Evolutionary conservation across 2,329 filamentous ascomycete species (phyloP), one percentile per base, ranked within the genome.

Genomic region (Bipolaris cookei): DNA sequence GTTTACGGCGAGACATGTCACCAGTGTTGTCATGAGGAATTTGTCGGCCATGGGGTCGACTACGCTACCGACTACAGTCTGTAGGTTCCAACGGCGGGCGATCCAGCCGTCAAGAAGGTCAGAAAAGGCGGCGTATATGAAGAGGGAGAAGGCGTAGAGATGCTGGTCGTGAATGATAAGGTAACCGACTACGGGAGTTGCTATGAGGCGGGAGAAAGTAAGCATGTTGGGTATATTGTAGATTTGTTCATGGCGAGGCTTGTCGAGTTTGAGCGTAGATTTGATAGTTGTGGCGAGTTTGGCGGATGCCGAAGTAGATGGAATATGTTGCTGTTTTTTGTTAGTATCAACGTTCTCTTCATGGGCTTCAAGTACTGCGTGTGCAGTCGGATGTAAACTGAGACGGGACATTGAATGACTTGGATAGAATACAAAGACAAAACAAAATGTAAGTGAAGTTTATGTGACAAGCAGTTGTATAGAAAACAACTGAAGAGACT

Each of bases 151-250:
- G 0, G 95, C 92, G 79, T 87, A 88, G 30, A 85, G 83, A 73
- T 96, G 89, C 41, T 92, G 84, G 72, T 95, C 89, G 66, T 96
- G 86, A 2, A 98, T 83, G 56, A 99, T 88, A 20, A 95, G 86
- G 74, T 97, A 98, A 54, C 94, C 95, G 44, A 97, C 87, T 28
- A 90, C 82, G 0, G 95, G 95, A 0, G 95, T 91, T 1, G 91
- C 89, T 48, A 91, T 74, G 37, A 99, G 86, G 2, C 95, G 90
- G 2, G 92, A 91, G 65, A 94, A 88, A 1, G 95, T 99, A 51
- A 99, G 84, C 60, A 96, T 83, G 74, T 99, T 99, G 38, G 95
- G 95, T n/a, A 99, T 73, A 34, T 92, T 99, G 80, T 96, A 97
- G 72, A 99, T 97, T 73, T 99, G 92, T 78, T 99, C 95, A 11